phyloP scores from a whole-genome alignment of 495 filamentous ascomycete species.

The Aspergillus sclerotiicarbonarius region DNA sequence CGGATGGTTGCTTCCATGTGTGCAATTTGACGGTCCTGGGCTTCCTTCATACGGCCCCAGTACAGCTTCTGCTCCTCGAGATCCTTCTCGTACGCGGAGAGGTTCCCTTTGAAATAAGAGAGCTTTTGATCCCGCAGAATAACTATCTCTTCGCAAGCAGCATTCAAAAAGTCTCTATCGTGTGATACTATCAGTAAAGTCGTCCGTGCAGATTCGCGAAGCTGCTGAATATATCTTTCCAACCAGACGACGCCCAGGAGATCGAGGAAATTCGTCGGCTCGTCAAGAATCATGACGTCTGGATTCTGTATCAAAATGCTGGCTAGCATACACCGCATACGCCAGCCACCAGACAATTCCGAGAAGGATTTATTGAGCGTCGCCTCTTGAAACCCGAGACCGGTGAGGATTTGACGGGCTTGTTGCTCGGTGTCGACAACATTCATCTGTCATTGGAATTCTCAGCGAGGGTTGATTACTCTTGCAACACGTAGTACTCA shows the following conservation, averaged over 20 bases:
- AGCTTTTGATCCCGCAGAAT: slow-evolving; percentile 63
- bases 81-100: slow-evolving; percentile 64
- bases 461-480: background rate
- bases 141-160: slow-evolving; percentile 72
- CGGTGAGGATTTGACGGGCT: slow-evolving; percentile 61
- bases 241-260: slow-evolving; percentile 82
- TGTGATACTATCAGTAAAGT: slow-evolving; percentile 73
- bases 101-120: slow-evolving; percentile 54
- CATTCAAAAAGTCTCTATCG: slow-evolving; percentile 71
- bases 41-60: slow-evolving; percentile 72
- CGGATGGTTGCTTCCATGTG: slow-evolving; percentile 75
- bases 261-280: slow-evolving; percentile 84
- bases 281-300: slow-evolving; percentile 80
- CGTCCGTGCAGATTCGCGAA: slow-evolving; percentile 39
- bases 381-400: slow-evolving; percentile 69
- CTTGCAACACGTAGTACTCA: slow-evolving; percentile 24
- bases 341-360: slow-evolving; percentile 76
- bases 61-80: slow-evolving; percentile 62
- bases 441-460: slow-evolving; percentile 31
- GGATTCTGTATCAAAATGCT: slow-evolving; percentile 64
- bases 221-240: slow-evolving; percentile 60
- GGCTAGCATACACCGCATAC: slow-evolving; percentile 69
- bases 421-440: slow-evolving; percentile 51
- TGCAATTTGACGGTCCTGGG: slow-evolving; percentile 70
- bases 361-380: slow-evolving; percentile 54